Conservation (phyloP, 768 basidiomycete genomes). For the Cubamyces lactineus region DNA sequence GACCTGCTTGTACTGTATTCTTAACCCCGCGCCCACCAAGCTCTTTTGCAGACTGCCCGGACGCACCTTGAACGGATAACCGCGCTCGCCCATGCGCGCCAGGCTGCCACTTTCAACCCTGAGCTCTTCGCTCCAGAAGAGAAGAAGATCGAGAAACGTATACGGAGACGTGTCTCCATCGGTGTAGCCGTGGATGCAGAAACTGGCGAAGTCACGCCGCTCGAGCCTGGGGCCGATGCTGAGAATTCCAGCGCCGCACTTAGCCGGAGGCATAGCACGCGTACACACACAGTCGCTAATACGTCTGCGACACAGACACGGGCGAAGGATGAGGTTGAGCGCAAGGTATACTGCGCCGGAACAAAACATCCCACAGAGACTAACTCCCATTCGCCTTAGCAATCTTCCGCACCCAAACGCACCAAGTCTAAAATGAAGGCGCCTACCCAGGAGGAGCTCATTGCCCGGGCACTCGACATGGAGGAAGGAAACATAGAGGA, state of each 20-base stretch:
- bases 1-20: not conserved
- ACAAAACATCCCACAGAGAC: not conserved
- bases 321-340: constrained; percentile 59
- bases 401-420: constrained; percentile 61
- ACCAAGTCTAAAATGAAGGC: constrained; percentile 52
- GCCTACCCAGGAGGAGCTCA: constrained; percentile 82
- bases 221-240: constrained; percentile 36
- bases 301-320: constrained; percentile 67
- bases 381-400: not conserved
- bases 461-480: constrained; percentile 80
- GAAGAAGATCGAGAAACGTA: constrained; percentile 28
- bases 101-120: constrained; percentile 71
- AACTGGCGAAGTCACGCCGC: constrained; percentile 53
- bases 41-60: constrained; percentile 50
- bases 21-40: constrained; percentile 1
- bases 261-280: constrained; percentile 57
- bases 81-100: constrained; percentile 66
- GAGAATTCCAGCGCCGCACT: not conserved
- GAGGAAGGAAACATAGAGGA: constrained; percentile 84
- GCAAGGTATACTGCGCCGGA: constrained; percentile 43
- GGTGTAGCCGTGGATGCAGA: constrained; percentile 59
- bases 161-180: constrained; percentile 56
- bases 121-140: constrained; percentile 37
- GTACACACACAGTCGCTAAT: constrained; percentile 71
- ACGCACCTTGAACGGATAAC: constrained; percentile 63